These are phyloP conservation scores for Lonicera japonica DNA, from an alignment of 129 eudicot species.

Conservation along the genomic window DNA sequence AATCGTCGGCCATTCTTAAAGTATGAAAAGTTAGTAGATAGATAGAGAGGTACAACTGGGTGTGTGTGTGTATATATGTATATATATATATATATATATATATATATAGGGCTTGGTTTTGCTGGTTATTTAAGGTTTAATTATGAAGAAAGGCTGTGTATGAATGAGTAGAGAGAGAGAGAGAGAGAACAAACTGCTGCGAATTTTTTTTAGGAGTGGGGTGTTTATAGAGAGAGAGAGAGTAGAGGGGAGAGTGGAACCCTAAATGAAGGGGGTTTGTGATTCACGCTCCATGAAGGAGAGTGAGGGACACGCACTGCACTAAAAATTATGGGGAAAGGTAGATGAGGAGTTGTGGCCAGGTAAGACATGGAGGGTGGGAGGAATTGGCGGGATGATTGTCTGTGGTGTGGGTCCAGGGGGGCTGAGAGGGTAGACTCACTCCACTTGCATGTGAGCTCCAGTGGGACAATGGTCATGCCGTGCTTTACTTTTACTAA, in stretches of 20 bases:
- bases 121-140: constrained; percentile 37
- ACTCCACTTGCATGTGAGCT: constrained; percentile 61
- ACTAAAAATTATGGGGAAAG: constrained; percentile 2
- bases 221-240: not conserved
- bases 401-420: constrained; percentile 20
- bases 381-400: constrained; percentile 18
- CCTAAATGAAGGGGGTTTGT: constrained; percentile 1
- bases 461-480: not conserved
- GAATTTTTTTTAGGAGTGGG: not conserved
- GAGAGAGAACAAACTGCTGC: not conserved
- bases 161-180: constrained; percentile 6
- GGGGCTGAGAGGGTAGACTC: constrained; percentile 25
- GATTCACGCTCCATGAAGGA: constrained; percentile 8
- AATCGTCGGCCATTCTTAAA: constrained; percentile 49
- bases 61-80: no score
- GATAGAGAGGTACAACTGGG: no score
- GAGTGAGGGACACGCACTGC: constrained; percentile 24
- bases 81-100: no score
- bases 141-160: constrained; percentile 9
- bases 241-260: not conserved
- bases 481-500: not conserved
- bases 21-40: not conserved
- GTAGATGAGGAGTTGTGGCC: constrained; percentile 22
- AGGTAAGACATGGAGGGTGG: constrained; percentile 26
- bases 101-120: not conserved